Percentiles rank a stretch among this genome's conserved stretches.
Evolutionary conservation across 768 basidiomycete species (phyloP).

Genomic region (Boletus eberwhitei): DNA sequence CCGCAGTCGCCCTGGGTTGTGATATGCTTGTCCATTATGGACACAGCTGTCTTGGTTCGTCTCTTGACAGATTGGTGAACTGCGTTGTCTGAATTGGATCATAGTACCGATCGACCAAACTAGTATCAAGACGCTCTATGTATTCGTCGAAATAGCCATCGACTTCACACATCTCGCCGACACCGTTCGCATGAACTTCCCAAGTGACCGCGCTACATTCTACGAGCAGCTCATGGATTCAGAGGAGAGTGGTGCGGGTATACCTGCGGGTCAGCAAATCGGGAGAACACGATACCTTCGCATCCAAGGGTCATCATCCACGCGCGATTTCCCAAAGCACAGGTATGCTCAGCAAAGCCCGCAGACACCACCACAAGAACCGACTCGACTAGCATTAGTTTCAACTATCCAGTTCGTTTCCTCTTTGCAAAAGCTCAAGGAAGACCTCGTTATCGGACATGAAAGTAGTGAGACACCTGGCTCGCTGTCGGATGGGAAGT

Average conservation of each 20-base stretch:
- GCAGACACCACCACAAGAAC: conserved; percentile 19
- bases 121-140: conserved; percentile 89
- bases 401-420: conserved; percentile 98
- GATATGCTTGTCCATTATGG: conserved; percentile 99
- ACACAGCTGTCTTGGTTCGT: conserved; percentile 90
- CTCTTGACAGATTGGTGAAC: neutral
- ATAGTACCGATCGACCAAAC: conserved; percentile 94
- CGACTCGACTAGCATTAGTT: conserved; percentile 83
- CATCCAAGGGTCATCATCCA: conserved; percentile 47
- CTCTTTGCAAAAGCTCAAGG: conserved; percentile 82
- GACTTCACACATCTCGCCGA: conserved; percentile 80
- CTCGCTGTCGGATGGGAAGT: conserved; percentile 3
- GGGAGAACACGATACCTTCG: conserved; percentile 46
- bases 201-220: conserved; percentile 68
- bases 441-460: conserved; percentile 58
- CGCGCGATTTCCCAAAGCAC: neutral
- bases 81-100: conserved; percentile 4
- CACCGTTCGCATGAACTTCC: conserved; percentile 88
- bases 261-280: conserved; percentile 46
- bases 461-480: conserved; percentile 2
- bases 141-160: conserved; percentile 96
- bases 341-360: conserved; percentile 14
- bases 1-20: conserved; percentile 91
- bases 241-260: conserved; percentile 45
- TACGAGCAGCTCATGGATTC: conserved; percentile 57